Evolutionary conservation across 1,284 basidiomycete genomes (phyloP).

Genomic region (Somion occarium): DNA sequence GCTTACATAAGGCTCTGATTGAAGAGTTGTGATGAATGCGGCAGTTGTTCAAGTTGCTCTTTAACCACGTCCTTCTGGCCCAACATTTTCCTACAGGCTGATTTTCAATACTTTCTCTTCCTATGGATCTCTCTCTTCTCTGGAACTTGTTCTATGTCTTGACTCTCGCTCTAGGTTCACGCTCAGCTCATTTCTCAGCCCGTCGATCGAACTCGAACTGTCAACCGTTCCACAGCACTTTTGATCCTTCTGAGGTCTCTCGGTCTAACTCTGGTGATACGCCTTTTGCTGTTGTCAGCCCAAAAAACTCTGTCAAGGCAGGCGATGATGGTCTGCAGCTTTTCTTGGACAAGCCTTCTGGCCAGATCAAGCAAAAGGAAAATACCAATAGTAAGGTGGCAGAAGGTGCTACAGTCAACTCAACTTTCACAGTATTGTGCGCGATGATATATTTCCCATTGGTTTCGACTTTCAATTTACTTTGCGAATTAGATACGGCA

Average conservation of each 20-base stretch:
- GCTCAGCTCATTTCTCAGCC: too few relatives aligned
- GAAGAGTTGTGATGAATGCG: too few relatives aligned
- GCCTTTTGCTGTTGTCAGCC: conserved; percentile 31
- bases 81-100: too few relatives aligned
- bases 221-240: conserved; percentile 16
- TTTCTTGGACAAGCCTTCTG: conserved; percentile 30
- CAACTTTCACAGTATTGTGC: conserved; percentile 34
- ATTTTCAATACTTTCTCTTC: too few relatives aligned
- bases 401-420: conserved; percentile 39
- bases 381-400: conserved; percentile 32
- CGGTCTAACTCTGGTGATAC: neutral
- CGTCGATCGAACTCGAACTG: conserved; percentile 17
- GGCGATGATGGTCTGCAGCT: conserved; percentile 29
- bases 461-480: conserved; percentile 1
- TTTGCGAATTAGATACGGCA: conserved; percentile 27
- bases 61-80: too few relatives aligned
- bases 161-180: too few relatives aligned
- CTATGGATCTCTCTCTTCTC: too few relatives aligned
- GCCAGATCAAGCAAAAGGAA: conserved; percentile 24
- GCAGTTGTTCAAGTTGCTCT: too few relatives aligned
- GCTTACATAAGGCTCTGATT: too few relatives aligned
- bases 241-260: conserved; percentile 10
- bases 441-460: conserved; percentile 1
- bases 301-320: conserved; percentile 27
- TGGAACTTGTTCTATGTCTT: too few relatives aligned